Evolutionary conservation across 2,329 filamentous ascomycete species (phyloP).

Genomic region (Trichoderma aggressivum): DNA sequence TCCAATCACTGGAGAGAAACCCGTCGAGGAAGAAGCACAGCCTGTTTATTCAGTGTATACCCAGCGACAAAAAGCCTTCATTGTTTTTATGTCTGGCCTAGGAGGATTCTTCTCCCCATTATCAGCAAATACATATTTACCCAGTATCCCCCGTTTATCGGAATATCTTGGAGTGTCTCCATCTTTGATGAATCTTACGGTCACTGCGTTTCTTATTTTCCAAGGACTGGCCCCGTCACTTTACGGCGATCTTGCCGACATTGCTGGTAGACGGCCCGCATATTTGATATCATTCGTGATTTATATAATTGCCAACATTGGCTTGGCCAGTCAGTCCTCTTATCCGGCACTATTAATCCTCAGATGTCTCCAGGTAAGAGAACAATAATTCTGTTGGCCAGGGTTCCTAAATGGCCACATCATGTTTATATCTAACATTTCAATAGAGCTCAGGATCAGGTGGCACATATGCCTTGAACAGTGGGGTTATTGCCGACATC

Average conservation of each 20-base stretch:
- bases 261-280: not conserved
- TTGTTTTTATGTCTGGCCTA: constrained; percentile 15
- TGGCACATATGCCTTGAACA: not conserved
- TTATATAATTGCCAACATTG: not conserved
- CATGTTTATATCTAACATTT: not conserved
- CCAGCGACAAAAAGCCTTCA: constrained; percentile 8
- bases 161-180: not conserved
- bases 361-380: not conserved
- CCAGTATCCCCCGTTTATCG: not conserved
- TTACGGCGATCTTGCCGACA: constrained; percentile 1
- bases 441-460: not conserved
- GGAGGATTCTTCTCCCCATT: constrained; percentile 16
- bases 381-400: not conserved
- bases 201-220: constrained; percentile 6
- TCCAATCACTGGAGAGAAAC: not conserved
- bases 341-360: not conserved
- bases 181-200: constrained; percentile 2
- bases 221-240: not conserved
- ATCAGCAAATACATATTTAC: not conserved
- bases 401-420: not conserved
- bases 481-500: constrained; percentile 2
- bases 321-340: not conserved
- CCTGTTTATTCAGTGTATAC: constrained; percentile 15
- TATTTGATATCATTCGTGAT: not conserved
- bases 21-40: not conserved